phyloP scores from a whole-genome alignment of 495 filamentous ascomycete species.

The Astrothelium subdiscretum region DNA sequence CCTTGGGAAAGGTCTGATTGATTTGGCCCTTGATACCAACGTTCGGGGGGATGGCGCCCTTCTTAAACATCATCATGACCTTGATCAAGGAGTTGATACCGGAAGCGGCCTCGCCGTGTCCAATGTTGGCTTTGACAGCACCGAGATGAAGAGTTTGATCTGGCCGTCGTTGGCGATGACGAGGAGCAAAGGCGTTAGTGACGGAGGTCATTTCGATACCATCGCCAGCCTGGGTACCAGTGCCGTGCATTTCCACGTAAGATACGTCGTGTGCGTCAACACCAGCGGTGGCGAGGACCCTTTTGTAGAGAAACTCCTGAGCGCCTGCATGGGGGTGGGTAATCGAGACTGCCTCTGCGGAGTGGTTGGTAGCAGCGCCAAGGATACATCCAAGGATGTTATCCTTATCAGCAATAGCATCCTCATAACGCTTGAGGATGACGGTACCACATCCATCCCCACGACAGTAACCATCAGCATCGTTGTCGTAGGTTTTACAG shows the following conservation, averaged over 20 bases:
- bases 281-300: conserved; percentile 33
- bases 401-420: conserved; percentile 39
- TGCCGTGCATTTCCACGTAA: conserved; percentile 45
- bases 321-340: conserved; percentile 38
- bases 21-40: conserved; percentile 78
- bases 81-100: conserved; percentile 76
- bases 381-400: conserved; percentile 36
- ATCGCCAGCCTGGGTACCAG: conserved; percentile 36
- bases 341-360: conserved; percentile 33
- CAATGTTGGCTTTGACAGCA: conserved; percentile 78
- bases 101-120: conserved; percentile 82
- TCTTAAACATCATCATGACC: conserved; percentile 75
- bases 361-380: conserved; percentile 33
- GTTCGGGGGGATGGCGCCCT: conserved; percentile 73
- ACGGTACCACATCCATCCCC: conserved; percentile 35
- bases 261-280: conserved; percentile 38
- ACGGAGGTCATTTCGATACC: conserved; percentile 35
- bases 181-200: conserved; percentile 69
- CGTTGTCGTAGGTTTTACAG: conserved; percentile 50
- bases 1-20: conserved; percentile 70
- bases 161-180: conserved; percentile 47
- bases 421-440: conserved; percentile 38
- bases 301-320: conserved; percentile 34
- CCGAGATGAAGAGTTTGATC: conserved; percentile 70
- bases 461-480: conserved; percentile 39